Base-by-base conservation (phyloP, 306 rosid genomes). In the Mucuna pruriens region DNA sequence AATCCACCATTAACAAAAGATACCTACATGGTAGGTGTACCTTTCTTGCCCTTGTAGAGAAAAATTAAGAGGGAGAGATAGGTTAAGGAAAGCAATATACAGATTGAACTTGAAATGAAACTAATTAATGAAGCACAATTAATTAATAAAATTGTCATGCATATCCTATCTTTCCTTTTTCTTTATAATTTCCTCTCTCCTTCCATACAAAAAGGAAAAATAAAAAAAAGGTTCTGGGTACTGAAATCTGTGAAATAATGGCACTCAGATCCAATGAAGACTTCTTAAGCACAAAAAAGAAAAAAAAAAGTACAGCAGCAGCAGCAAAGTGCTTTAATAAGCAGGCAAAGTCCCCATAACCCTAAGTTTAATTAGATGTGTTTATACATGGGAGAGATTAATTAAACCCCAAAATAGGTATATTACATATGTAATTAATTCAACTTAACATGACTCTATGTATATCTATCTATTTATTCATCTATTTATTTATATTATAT, bases 241-340 rank as follows among this genome's bases (percentile, higher is more conserved):
- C 40, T 71, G 79, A 62, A 82, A 17, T 79, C 69, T 61, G 76
- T 71, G 80, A 77, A n/a, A 78, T 23, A 67, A 75, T 66, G 40
- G 23, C 19, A 44, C 36, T 48, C 16, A 19, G 20, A 66, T 66
- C 84, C 84, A 83, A 83, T 52, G 78, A 85, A 77, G 51, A 70
- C 70, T 52, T 33, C 49, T 48, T 57, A 19, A 68, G 73, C 75
- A 62, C 62, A 86, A 85, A 78, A 75, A 74, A n/a, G n/a, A n/a
- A n/a, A n/a, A n/a, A n/a, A n/a, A n/a, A 87, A 80, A 55, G 45
- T 44, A 58, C 23, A 44, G 45, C 64, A 66, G 52, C n/a, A n/a
- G n/a, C 58, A 65, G 26, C 26, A 19, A 44, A 22, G 42, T 79
- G 38, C 66, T 44, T 33, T 57, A 29, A 52, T 17, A 12, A 65